Conservation (phyloP, 1,284 basidiomycete genomes). For the Boletus calvinii region DNA sequence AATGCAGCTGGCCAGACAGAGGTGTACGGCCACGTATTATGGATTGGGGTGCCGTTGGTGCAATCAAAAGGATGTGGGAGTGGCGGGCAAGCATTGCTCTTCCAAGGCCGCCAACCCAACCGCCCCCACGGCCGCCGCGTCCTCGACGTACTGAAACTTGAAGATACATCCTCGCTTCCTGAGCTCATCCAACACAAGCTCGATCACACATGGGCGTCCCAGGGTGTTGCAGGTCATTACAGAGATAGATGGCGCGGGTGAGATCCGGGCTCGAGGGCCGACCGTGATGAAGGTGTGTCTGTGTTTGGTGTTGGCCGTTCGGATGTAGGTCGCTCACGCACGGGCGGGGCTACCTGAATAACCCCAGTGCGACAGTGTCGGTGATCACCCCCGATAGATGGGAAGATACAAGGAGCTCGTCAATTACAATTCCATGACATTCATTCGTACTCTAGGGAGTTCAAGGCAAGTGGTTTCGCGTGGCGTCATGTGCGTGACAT, state of each 20-base stretch:
- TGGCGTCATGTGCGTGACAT: slow-evolving; percentile 14
- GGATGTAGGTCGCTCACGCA: not conserved
- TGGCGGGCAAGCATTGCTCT: too few species aligned
- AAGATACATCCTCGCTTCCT: too few species aligned
- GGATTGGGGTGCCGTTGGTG: too few species aligned
- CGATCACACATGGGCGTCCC: too few species aligned
- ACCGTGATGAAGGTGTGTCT: slow-evolving; percentile 74
- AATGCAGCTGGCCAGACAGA: too few species aligned
- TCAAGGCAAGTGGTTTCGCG: slow-evolving; percentile 47
- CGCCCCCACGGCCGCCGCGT: slow-evolving; percentile 65
- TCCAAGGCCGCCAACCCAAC: slow-evolving; percentile 40
- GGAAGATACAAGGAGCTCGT: slow-evolving; percentile 81
- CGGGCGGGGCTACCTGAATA: slow-evolving; percentile 63
- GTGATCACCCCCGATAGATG: slow-evolving; percentile 72
- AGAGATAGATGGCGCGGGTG: slow-evolving; percentile 48
- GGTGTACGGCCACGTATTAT: too few species aligned
- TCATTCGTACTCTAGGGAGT: slow-evolving; percentile 43
- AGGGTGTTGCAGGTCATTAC: slow-evolving; percentile 23
- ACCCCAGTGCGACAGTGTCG: slow-evolving; percentile 60
- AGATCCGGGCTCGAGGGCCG: slow-evolving; percentile 79
- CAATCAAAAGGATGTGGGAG: too few species aligned
- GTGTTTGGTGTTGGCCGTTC: not conserved
- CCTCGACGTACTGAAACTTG: slow-evolving; percentile 62
- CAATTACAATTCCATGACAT: slow-evolving; percentile 61
- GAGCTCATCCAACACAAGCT: slow-evolving; percentile 52